Base-by-base conservation (phyloP, 768 basidiomycete species). In the Wakefieldia striispora region DNA sequence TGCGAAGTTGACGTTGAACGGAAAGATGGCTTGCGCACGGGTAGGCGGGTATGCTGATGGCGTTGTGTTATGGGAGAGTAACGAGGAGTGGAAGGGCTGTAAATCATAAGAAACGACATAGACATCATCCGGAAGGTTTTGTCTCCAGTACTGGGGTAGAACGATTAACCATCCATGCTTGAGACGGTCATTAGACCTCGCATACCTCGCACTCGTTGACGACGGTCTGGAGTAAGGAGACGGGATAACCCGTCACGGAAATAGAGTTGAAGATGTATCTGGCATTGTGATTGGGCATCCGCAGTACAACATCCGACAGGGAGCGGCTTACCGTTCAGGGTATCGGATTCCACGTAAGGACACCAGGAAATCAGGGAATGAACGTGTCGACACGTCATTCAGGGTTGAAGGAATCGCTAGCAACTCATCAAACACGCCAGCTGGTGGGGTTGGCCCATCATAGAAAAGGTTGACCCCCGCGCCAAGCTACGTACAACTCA, bases 81-180 rank as follows among this genome's bases (percentile, higher is more conserved):
- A 52, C 34, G 64, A 57, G 0, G 75, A 65, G 1, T 77, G 70
- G 72, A 84, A 82, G 3, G 78, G 77, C 50, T 84, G 81, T 47
- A 79, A 69, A 4, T 39, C 51, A 16, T 62, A 64, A 13, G 56
- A 58, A 27, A 58, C 4, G 8, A 29, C 27, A 29, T 6, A 29
- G 27, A 29, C 27, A 29, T 29, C 27, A 9, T 29, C 27, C 27
- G 27, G 27, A 6, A 29, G 6, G 8, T 29, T 7, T 11, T 29
- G 27, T 29, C 27, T 29, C 27, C 27, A 29, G 10, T 29, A 29
- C 27, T 29, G 10, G 27, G 10, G 27, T 29, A 29, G 27, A 29
- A 11, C 27, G 27, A 29, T 29, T 9, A 29, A 11, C 27, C 27
- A 29, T 29, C 5, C 27, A 29, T 11, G 10, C 27, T 29, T 9